Evolutionary conservation across 2,329 filamentous ascomycete species (phyloP).

Genomic region (Fusarium stilboides): DNA sequence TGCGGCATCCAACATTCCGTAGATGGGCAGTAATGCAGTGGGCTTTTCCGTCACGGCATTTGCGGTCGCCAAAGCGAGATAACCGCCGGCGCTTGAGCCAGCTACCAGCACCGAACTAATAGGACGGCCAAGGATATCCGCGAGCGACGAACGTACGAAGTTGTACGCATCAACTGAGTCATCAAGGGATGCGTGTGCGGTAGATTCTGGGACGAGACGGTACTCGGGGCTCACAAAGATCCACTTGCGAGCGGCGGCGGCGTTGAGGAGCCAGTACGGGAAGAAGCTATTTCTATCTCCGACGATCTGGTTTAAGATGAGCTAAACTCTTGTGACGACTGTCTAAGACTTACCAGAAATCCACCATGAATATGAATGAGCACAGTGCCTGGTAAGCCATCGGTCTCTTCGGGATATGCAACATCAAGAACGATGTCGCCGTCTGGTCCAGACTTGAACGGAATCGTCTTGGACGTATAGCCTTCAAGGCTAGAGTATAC

Average conservation of each 20-base stretch:
- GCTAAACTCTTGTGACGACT: rapidly evolving
- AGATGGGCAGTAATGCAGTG: slow-evolving; percentile 27
- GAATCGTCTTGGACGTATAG: slow-evolving; percentile 36
- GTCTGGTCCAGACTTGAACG: slow-evolving; percentile 28
- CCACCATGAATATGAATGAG: slow-evolving; percentile 45
- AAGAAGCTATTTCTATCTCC: slow-evolving; percentile 44
- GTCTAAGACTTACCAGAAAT: slow-evolving; percentile 7
- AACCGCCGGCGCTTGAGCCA: slow-evolving; percentile 44
- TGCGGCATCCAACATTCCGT: slow-evolving; percentile 40
- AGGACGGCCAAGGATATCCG: slow-evolving; percentile 14
- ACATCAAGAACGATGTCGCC: slow-evolving; percentile 40
- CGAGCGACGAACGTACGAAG: slow-evolving; percentile 35
- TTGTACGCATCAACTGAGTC: slow-evolving; percentile 42
- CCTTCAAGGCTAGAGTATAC: slow-evolving; percentile 21
- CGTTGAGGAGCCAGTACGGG: slow-evolving; percentile 43
- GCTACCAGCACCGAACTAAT: slow-evolving; percentile 33
- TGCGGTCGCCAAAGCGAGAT: slow-evolving; percentile 37
- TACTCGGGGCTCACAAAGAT: slow-evolving; percentile 47
- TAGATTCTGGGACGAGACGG: slow-evolving; percentile 42
- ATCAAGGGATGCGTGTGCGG: slow-evolving; percentile 35
- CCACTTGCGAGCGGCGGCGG: slow-evolving; percentile 39
- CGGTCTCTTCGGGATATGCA: slow-evolving; percentile 30
- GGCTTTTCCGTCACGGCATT: slow-evolving; percentile 21
- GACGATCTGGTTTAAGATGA: slow-evolving; percentile 26
- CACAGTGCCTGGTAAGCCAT: slow-evolving; percentile 24